phyloP scores from a whole-genome alignment of 352 stramenopile species.

The Phytopythium vexans region DNA sequence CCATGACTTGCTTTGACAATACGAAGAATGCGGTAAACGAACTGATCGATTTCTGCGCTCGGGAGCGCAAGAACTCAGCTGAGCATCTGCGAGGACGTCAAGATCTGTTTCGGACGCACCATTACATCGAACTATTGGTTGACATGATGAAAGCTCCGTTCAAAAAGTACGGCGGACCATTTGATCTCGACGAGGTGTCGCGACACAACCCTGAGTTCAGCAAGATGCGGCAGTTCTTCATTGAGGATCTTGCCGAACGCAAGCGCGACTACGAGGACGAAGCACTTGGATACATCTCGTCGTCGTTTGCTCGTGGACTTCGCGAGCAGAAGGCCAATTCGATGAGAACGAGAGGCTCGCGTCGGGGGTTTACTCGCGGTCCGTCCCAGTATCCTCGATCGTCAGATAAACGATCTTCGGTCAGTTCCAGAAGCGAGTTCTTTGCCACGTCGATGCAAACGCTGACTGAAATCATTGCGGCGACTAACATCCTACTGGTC shows the following conservation, averaged over 20 bases:
- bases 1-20: slow-evolving; percentile 27
- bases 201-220: slow-evolving; percentile 47
- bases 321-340: neutral
- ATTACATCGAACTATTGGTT: slow-evolving; percentile 61
- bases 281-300: too few relatives aligned
- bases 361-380: neutral
- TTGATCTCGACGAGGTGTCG: slow-evolving; percentile 53
- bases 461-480: slow-evolving; percentile 52
- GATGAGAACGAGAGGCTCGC: neutral
- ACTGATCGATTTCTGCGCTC: slow-evolving; percentile 43
- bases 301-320: neutral
- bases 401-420: too few relatives aligned
- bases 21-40: slow-evolving; percentile 41
- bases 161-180: slow-evolving; percentile 50
- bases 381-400: neutral
- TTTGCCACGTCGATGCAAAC: slow-evolving; percentile 42
- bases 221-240: slow-evolving; percentile 8
- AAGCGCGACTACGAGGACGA: neutral
- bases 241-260: slow-evolving; percentile 9
- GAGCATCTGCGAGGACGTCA: slow-evolving; percentile 34
- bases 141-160: slow-evolving; percentile 69
- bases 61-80: slow-evolving; percentile 19
- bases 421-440: slow-evolving; percentile 20
- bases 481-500: slow-evolving; percentile 54
- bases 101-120: slow-evolving; percentile 50